Base-by-base conservation (phyloP, 1,139 yeast species). In the Kodamaea derodonti region DNA sequence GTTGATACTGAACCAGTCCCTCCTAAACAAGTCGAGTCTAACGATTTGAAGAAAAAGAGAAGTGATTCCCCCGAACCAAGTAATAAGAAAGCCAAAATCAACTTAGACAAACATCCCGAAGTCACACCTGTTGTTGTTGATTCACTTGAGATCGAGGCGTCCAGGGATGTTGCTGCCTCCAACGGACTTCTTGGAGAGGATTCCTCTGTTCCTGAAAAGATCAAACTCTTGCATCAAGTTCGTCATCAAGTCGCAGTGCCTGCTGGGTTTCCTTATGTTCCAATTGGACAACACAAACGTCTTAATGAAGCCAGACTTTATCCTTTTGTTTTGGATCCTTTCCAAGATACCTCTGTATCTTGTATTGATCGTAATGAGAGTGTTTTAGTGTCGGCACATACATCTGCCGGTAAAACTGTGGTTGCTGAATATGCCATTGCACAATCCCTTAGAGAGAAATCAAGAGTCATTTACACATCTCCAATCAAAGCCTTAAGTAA, bases 401-500 rank as follows among this genome's bases (percentile, higher is more conserved):
- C 98, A 0, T 90, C 97, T 20, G 98, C 98, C 6, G 99, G 99
- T 65, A 92, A 92, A 56, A 92, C 99, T 0, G 99, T 94, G 31
- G 98, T 92, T 33, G 99, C 99, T 0, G 99, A 92, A 56, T 94
- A 92, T 53, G 97, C 98, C 28, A 92, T 92, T 64, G 97, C 98
- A 2, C 95, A 88, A 66, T 86, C 96, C 11, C 66, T 87, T 43
- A 69, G 88, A 49, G 88, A 86, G 37, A 88, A 87, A 63, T 96
- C 92, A 55, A 79, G 96, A 61, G 96, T 92, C 35, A 92, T 92
- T 42, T 92, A 92, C 55, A 92, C 99, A 0, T 90, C 97, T 2
- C 99, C 99, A 3, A 92, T 92, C 54, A 92, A 92, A 58, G 98
- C 98, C 0, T 73, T 92, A 54, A 86, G 96, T 52, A 92, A 92